Conservation (phyloP, 352 stramenopile species). For the Phytophthora multivora region DNA sequence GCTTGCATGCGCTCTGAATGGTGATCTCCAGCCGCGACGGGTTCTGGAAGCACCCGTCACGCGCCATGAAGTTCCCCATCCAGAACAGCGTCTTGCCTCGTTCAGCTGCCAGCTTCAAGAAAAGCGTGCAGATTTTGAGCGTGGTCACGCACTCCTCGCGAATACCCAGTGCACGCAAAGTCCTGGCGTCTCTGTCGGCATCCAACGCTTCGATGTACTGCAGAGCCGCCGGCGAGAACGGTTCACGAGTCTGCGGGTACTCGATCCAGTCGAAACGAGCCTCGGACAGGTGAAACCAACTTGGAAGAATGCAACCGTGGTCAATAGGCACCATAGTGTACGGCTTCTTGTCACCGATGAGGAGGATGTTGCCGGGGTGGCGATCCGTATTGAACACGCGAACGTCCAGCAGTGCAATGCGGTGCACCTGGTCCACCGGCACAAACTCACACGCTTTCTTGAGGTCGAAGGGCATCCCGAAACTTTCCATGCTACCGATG, state of each 20-base stretch:
- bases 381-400: constrained; percentile 89
- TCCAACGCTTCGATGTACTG: constrained; percentile 66
- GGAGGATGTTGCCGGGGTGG: constrained; percentile 80
- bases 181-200: constrained; percentile 48
- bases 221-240: constrained; percentile 49
- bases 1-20: constrained; percentile 51
- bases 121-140: constrained; percentile 76
- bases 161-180: constrained; percentile 62
- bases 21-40: constrained; percentile 60
- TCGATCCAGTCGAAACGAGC: constrained; percentile 84
- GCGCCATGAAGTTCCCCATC: constrained; percentile 77
- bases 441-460: constrained; percentile 66
- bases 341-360: constrained; percentile 76
- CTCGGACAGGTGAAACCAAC: constrained; percentile 81
- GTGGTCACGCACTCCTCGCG: constrained; percentile 76
- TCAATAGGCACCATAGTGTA: constrained; percentile 84
- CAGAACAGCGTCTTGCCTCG: constrained; percentile 58
- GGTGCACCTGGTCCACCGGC: constrained; percentile 78
- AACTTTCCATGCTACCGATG: constrained; percentile 83
- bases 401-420: constrained; percentile 82
- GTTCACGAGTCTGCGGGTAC: constrained; percentile 71
- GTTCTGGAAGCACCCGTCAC: constrained; percentile 68
- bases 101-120: constrained; percentile 62
- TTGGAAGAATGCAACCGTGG: constrained; percentile 79
- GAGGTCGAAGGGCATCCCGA: constrained; percentile 77